phyloP scores from a whole-genome alignment of 345 rosid genomes.

The Hibiscus syriacus region DNA sequence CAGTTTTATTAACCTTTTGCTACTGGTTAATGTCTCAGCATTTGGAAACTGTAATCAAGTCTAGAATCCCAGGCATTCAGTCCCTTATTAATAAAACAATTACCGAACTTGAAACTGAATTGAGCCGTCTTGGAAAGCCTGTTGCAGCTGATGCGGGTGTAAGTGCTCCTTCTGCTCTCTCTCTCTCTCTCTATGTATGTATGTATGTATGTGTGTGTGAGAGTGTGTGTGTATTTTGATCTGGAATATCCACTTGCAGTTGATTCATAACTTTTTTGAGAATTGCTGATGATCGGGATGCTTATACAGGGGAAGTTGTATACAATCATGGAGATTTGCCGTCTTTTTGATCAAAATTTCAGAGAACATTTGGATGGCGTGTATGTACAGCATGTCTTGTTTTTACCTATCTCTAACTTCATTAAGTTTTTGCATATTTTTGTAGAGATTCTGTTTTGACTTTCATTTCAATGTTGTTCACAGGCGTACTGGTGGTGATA shows the following conservation, averaged over 20 bases:
- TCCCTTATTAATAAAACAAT: constrained; percentile 90
- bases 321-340: constrained; percentile 96
- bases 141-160: constrained; percentile 98
- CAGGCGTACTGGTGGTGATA: constrained; percentile 99
- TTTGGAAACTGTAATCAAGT: constrained; percentile 93
- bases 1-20: constrained; percentile 5
- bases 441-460: not conserved
- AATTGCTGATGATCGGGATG: constrained; percentile 15
- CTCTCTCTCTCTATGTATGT: not conserved
- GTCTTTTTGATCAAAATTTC: constrained; percentile 86
- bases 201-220: not conserved
- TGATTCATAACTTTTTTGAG: constrained; percentile 6
- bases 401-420: constrained; percentile 2
- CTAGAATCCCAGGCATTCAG: constrained; percentile 93
- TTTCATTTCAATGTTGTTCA: not conserved
- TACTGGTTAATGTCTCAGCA: constrained; percentile 48
- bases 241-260: constrained; percentile 10
- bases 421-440: not conserved
- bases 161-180: constrained; percentile 18
- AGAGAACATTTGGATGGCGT: constrained; percentile 98
- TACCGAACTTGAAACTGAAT: constrained; percentile 76
- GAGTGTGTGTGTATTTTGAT: not conserved
- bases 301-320: constrained; percentile 82
- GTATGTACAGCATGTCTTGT: constrained; percentile 32
- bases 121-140: constrained; percentile 96